phyloP scores from a whole-genome alignment of 2,329 filamentous ascomycete species.

The Diaporthe caulivora region DNA sequence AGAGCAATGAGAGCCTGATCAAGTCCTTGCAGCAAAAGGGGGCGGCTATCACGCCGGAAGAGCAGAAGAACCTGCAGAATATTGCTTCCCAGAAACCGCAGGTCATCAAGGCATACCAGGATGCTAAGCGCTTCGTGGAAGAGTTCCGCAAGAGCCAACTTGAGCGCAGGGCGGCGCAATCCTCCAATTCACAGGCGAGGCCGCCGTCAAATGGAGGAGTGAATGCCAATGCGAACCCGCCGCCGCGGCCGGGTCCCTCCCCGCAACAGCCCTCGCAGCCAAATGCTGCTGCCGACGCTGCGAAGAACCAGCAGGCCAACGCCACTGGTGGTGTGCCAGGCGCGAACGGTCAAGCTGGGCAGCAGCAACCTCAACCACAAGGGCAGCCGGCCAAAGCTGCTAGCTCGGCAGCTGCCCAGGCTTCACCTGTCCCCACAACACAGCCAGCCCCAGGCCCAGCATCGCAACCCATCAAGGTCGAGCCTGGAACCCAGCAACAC shows the following conservation, averaged over 20 bases:
- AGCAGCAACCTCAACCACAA: slow-evolving; percentile 42
- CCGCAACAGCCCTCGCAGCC: slow-evolving; percentile 39
- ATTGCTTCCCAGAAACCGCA: slow-evolving; percentile 58
- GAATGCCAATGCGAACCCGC: slow-evolving; percentile 37
- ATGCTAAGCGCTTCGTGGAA: slow-evolving; percentile 63
- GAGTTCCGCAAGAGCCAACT: slow-evolving; percentile 61
- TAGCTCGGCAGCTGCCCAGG: slow-evolving; percentile 34
- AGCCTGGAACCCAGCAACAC: slow-evolving; percentile 48
- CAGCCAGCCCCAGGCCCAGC: slow-evolving; percentile 41
- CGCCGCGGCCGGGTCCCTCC: slow-evolving; percentile 37
- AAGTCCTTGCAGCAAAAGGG: slow-evolving; percentile 58
- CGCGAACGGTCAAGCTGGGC: slow-evolving; percentile 39
- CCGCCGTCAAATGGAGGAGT: slow-evolving; percentile 41
- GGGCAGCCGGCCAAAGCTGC: slow-evolving; percentile 42
- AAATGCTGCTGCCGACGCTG: slow-evolving; percentile 54
- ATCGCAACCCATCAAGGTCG: slow-evolving; percentile 52
- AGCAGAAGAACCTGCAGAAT: slow-evolving; percentile 58
- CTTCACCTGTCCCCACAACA: slow-evolving; percentile 43
- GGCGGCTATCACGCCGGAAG: slow-evolving; percentile 59
- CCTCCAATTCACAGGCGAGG: slow-evolving; percentile 44
- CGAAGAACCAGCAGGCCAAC: slow-evolving; percentile 57
- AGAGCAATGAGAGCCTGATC: slow-evolving; percentile 56
- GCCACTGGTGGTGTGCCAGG: slow-evolving; percentile 46
- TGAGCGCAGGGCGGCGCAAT: slow-evolving; percentile 44
- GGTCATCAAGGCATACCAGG: slow-evolving; percentile 58